Evolutionary conservation across 176 grass and related monocot species (phyloP).

Genomic region (Oryza officinalis): DNA sequence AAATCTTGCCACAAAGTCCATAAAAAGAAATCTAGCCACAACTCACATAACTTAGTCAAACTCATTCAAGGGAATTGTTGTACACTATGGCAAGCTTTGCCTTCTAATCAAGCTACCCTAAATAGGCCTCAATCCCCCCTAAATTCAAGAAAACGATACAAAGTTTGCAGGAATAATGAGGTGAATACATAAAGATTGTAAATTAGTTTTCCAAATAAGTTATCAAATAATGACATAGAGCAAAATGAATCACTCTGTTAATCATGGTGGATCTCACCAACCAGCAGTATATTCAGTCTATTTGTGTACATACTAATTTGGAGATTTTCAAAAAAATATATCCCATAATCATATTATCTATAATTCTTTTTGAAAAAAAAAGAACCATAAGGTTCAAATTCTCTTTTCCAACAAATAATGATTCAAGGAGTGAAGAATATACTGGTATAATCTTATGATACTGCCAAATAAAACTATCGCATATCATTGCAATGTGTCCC

Average conservation of each 20-base stretch:
- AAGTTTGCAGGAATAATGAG: not conserved
- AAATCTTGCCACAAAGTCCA: not conserved
- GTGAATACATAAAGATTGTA: not conserved
- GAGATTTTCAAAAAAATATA: not conserved
- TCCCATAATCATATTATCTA: conserved; percentile 9
- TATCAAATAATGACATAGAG: not conserved
- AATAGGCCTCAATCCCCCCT: not conserved
- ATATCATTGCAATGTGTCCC: not conserved
- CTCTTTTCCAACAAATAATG: not conserved
- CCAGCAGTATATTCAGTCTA: not conserved
- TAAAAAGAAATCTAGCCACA: not conserved
- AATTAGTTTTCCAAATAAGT: not conserved
- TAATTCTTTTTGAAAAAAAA: not conserved
- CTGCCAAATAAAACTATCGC: not conserved
- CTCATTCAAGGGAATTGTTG: not conserved
- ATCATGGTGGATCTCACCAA: conserved; percentile 12
- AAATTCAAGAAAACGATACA: not conserved
- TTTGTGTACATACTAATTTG: not conserved
- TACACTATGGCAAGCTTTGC: not conserved
- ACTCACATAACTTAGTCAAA: not conserved
- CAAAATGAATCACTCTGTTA: not conserved
- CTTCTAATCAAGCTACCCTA: not conserved
- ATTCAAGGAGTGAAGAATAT: not conserved
- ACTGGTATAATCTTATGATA: not conserved
- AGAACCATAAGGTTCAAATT: not conserved